phyloP scores from a whole-genome alignment of 805 yeast genomes.

The Soucietia sequanensis region DNA sequence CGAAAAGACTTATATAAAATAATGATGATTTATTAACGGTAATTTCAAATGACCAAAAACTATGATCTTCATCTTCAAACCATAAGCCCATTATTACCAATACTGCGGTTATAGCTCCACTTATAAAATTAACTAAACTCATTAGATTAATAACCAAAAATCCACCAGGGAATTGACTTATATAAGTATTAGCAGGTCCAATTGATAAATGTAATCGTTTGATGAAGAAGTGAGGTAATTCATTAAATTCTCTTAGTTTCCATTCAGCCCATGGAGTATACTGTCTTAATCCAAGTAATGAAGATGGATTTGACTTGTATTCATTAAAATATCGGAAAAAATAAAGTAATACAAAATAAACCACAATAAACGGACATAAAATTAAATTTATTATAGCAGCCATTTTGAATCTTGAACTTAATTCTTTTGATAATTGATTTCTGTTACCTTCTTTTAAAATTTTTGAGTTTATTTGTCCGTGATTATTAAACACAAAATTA shows the following conservation, averaged over 20 bases:
- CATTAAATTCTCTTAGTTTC: slow-evolving; percentile 93
- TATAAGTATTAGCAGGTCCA: slow-evolving; percentile 76
- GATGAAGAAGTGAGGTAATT: slow-evolving; percentile 82
- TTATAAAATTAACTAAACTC: slow-evolving; percentile 53
- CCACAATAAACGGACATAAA: slow-evolving; percentile 81
- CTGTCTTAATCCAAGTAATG: slow-evolving; percentile 67
- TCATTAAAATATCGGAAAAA: slow-evolving; percentile 92
- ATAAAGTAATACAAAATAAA: slow-evolving; percentile 77
- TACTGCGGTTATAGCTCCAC: slow-evolving; percentile 89
- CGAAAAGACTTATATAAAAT: slow-evolving; percentile 85
- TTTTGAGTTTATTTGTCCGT: slow-evolving; percentile 74
- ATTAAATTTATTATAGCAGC: slow-evolving; percentile 85
- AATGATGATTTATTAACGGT: slow-evolving; percentile 77
- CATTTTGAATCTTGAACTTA: slow-evolving; percentile 75
- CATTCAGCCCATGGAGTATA: slow-evolving; percentile 94
- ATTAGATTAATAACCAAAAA: slow-evolving; percentile 34
- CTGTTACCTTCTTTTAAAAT: slow-evolving; percentile 73
- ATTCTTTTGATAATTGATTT: slow-evolving; percentile 61
- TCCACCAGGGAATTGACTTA: slow-evolving; percentile 90
- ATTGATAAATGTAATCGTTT: slow-evolving; percentile 75
- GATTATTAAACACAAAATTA: slow-evolving; percentile 78
- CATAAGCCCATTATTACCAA: slow-evolving; percentile 61
- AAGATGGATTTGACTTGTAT: slow-evolving; percentile 82
- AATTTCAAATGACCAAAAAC: slow-evolving; percentile 85
- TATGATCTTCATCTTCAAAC: slow-evolving; percentile 76